Evolutionary conservation across 2,329 filamentous ascomycete species (phyloP).

Genomic region (Periconia digitata): DNA sequence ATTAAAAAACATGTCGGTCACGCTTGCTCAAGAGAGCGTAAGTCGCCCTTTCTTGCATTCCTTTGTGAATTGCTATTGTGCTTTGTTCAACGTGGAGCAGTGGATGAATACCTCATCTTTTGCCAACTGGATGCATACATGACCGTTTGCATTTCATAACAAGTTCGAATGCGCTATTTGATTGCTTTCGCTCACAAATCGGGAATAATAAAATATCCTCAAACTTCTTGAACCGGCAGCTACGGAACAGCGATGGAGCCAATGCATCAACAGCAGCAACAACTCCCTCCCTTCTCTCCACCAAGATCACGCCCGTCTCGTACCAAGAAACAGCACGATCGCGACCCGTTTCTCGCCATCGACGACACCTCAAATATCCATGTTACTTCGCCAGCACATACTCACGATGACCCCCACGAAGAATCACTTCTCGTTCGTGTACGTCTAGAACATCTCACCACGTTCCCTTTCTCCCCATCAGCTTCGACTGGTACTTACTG

Average conservation of each 20-base stretch:
- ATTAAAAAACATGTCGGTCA: too few relatives aligned
- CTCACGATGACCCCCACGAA: neutral
- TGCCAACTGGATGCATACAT: too few relatives aligned
- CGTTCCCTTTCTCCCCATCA: neutral
- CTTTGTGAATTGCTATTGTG: too few relatives aligned
- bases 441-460: constrained; percentile 3
- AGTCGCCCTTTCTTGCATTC: too few relatives aligned
- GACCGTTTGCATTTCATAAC: too few relatives aligned
- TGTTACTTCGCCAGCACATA: constrained; percentile 22
- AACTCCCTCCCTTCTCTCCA: constrained; percentile 15
- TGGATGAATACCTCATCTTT: too few relatives aligned
- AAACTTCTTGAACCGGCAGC: neutral
- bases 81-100: too few relatives aligned
- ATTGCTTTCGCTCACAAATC: too few relatives aligned
- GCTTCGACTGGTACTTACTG: neutral
- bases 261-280: neutral
- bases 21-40: too few relatives aligned
- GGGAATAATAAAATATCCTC: neutral
- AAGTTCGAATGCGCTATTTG: too few relatives aligned
- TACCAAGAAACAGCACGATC: constrained; percentile 16
- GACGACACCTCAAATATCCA: constrained; percentile 14
- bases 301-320: constrained; percentile 19
- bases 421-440: constrained; percentile 30
- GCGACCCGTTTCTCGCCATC: constrained; percentile 36
- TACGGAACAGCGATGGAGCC: neutral